Conservation (phyloP, 2,329 filamentous ascomycete species). For the Pyrenochaeta sp. region DNA sequence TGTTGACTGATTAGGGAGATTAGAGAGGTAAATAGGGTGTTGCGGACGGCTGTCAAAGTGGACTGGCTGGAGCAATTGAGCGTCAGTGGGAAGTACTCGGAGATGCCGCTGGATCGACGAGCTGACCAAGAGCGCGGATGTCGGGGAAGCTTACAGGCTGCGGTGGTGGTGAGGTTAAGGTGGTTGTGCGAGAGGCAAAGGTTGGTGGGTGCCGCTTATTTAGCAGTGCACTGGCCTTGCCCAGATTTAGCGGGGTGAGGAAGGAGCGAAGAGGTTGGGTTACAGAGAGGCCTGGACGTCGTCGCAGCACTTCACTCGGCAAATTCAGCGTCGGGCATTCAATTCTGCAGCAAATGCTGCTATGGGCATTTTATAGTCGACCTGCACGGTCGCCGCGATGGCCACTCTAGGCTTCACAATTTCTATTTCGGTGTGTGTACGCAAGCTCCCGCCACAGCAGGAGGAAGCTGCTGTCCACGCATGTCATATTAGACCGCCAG, state of each 20-base stretch:
- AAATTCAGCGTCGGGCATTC: conserved; percentile 1
- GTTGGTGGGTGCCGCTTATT: conserved; percentile 53
- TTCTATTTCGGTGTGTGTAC: conserved; percentile 31
- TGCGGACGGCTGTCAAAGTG: conserved; percentile 41
- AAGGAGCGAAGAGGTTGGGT: conserved; percentile 31
- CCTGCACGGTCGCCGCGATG: conserved; percentile 1
- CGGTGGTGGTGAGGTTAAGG: conserved; percentile 45
- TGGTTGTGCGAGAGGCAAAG: conserved; percentile 52
- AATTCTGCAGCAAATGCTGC: conserved; percentile 5
- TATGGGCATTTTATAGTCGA: conserved; percentile 22
- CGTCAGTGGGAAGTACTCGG: conserved; percentile 36
- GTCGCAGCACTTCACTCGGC: not conserved
- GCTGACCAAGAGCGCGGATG: conserved; percentile 37
- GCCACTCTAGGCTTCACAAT: conserved; percentile 37
- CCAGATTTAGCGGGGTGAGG: conserved; percentile 49
- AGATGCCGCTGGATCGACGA: conserved; percentile 29
- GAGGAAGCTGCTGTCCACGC: conserved; percentile 30
- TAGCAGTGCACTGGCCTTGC: conserved; percentile 51
- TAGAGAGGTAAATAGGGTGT: conserved; percentile 44
- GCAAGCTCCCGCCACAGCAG: conserved; percentile 49
- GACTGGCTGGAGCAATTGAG: conserved; percentile 40
- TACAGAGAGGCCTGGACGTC: not conserved
- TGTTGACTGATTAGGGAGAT: conserved; percentile 59
- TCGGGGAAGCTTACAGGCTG: conserved; percentile 46
- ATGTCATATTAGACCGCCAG: conserved; percentile 35